Base-by-base conservation (phyloP, 805 yeast genomes). In the Lachancea sp. region DNA sequence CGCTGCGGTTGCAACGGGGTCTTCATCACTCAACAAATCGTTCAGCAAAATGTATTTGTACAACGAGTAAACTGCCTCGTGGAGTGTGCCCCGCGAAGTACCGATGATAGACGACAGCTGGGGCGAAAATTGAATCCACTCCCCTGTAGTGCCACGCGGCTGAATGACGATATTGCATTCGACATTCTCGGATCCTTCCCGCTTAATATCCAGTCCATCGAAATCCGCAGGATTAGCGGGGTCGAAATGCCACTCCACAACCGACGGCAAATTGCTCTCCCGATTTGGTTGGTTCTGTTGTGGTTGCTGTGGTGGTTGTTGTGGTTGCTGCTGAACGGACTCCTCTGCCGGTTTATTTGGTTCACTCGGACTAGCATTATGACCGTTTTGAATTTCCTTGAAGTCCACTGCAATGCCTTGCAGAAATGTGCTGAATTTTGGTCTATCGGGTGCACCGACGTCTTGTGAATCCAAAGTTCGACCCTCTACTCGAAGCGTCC, bases 401-500 rank as follows among this genome's bases (percentile, higher is more conserved):
- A 91, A 70, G 58, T 93, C 97, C 11, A 93, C 82, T 1, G 95
- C 82, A 19, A 93, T 77, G 15, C 91, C 90, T 7, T 90, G 81
- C 54, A 93, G 72, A 56, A 87, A 86, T 2, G 90, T 74, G 50
- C 89, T 82, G 65, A 90, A 85, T 54, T 82, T 81, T 26, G 75
- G 73, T 56, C 82, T 73, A 3, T 54, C 52, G 2, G 77, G 70
- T 34, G 72, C 75, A 22, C 72, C 77, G 1, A 72, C 72, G 9
- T 72, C 68, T 42, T 70, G 74, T 7, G 60, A 60, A 55, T 79
- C 78, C 16, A 90, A 67, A 19, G 87, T 67, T 48, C 90, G 72
- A 12, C 99, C 99, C 65, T 93, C 98, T 20, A 93, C 76, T 46
- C 95, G 74, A 52, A 91, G 73, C 1, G 93, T 84, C 97, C 97